Evolutionary conservation across 2,329 filamentous ascomycete species (phyloP).

Genomic region (Podosphaera xanthii): DNA sequence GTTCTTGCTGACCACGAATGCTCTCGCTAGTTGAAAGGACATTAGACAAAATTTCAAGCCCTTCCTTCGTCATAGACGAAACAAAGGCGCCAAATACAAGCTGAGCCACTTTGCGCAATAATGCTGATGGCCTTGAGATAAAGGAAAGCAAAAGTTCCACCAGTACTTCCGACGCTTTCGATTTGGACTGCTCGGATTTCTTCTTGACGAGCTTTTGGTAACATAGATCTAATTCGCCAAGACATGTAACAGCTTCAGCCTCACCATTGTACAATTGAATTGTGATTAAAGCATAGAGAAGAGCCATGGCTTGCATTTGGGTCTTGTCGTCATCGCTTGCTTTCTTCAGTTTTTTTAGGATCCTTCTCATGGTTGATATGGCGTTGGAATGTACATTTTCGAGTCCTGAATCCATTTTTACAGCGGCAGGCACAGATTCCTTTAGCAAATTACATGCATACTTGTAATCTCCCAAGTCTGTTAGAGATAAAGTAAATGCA

Average conservation of each 20-base stretch:
- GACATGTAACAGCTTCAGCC: conserved; percentile 57
- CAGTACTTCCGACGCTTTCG: conserved; percentile 43
- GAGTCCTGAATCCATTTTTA: conserved; percentile 32
- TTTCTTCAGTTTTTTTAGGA: conserved; percentile 22
- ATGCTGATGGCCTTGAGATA: conserved; percentile 58
- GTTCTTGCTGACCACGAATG: conserved; percentile 57
- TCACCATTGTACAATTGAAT: conserved; percentile 83
- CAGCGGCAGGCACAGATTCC: conserved; percentile 16
- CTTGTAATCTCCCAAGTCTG: conserved; percentile 27
- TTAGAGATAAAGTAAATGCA: conserved; percentile 33
- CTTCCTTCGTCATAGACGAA: conserved; percentile 46
- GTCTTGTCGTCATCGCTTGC: conserved; percentile 14
- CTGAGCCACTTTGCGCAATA: conserved; percentile 69
- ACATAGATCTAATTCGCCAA: conserved; percentile 62
- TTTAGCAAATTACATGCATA: conserved; percentile 16
- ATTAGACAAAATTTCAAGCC: conserved; percentile 40
- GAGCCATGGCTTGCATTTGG: conserved; percentile 38
- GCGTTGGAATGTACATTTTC: conserved; percentile 29
- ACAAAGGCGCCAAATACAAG: conserved; percentile 76
- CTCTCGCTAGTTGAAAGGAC: conserved; percentile 63
- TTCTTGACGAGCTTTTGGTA: conserved; percentile 35
- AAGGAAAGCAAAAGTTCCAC: conserved; percentile 83
- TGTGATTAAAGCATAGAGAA: conserved; percentile 66
- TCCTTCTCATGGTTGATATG: conserved; percentile 27
- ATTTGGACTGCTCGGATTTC: conserved; percentile 29